Evolutionary conservation across 768 basidiomycete species (phyloP), one percentile per base, ranked within the genome.

Genomic region (Baorangia bicolor): DNA sequence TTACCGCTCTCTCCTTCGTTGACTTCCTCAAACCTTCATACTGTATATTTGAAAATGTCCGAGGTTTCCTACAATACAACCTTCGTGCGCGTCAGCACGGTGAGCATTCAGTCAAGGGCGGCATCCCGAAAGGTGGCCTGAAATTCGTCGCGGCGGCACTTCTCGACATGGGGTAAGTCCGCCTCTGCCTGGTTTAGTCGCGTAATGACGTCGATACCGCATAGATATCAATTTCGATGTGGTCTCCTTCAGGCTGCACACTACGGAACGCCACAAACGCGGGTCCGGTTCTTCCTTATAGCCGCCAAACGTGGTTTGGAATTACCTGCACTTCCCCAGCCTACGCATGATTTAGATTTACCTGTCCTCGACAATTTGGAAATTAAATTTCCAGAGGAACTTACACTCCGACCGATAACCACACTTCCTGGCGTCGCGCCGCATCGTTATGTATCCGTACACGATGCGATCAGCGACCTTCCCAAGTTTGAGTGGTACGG

Each of bases 391-490:
- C 74, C 79, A 4, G 76, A 76, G 31, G 77, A 73, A 1, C 61
- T 53, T 7, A 6, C 40, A 2, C 68, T 84, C 27, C 63, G 59
- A 4, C 81, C 83, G 0, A 79, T 88, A 18, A 73, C 72, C 13
- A 75, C 77, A 0, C 63, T 69, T 4, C 55, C 61, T 21, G 88
- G 89, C 0, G 77, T 75, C 2, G 85, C 84, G 1, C 79, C 81
- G 0, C 82, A 86, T 65, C 74, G 72, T 9, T 75, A 75, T 59
- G 81, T 91, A 21, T 81, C 82, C 0, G 79, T 91, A 39, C 78
- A 81, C 21, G 89, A 91, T 64, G 88, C 90, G 2, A 90, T 92
- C 46, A 74, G 78, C 3, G 91, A 93, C 65, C 74, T 93, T 10
- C 84, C 81, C 3, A 77, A 69, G 4, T 93, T 87, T 66, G 86